Percentiles rank a stretch among this genome's conserved stretches.
Conservation (phyloP, 202 grass and related monocot species). For the Panicum virgatum region DNA sequence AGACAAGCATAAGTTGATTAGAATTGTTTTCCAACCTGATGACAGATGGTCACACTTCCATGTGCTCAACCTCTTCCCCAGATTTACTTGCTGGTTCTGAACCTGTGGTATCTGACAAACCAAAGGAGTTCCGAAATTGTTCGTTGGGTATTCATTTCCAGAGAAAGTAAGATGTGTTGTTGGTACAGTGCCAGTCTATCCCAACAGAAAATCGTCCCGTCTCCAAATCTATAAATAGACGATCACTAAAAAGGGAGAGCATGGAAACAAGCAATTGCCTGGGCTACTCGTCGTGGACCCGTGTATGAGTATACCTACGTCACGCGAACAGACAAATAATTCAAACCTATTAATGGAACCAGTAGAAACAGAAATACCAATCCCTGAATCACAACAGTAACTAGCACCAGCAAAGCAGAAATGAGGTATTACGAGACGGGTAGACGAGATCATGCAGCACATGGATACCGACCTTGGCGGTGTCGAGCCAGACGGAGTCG, state of each 20-base stretch:
- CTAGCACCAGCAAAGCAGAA: background rate
- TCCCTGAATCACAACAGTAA: background rate
- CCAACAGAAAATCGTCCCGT: background rate
- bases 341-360: background rate
- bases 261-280: background rate
- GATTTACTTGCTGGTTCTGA: background rate
- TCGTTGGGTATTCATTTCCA: background rate
- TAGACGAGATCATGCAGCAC: background rate
- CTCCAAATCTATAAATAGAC: background rate
- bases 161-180: background rate
- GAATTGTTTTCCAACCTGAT: too few relatives aligned
- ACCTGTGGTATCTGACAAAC: background rate
- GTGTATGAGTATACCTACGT: background rate
- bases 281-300: background rate
- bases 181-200: constrained; percentile 11
- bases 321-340: background rate
- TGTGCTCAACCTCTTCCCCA: too few relatives aligned
- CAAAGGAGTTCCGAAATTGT: background rate
- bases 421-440: background rate
- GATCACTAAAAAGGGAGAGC: background rate
- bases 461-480: constrained; percentile 55
- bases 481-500: constrained; percentile 95
- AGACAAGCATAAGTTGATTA: background rate
- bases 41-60: too few relatives aligned
- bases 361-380: background rate